These are phyloP conservation scores for Setomelanomma holmii DNA, from an alignment of 2,329 filamentous ascomycete genomes.

Conservation along the genomic window DNA sequence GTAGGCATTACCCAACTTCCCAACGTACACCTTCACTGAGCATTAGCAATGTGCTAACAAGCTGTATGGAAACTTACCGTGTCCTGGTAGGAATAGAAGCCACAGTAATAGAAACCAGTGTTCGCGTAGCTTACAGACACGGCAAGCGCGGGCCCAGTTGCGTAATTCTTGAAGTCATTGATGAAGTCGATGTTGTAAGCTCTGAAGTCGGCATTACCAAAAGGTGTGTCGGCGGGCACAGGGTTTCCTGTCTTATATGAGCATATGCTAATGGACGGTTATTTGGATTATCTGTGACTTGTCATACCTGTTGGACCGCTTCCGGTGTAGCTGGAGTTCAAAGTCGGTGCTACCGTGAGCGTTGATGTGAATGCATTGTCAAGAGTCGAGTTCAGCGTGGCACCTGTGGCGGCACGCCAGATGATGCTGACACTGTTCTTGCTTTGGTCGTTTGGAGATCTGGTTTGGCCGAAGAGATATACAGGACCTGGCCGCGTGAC, in stretches of 20 bases:
- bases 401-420: constrained; percentile 64
- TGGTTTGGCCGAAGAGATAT: constrained; percentile 67
- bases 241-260: too few species aligned
- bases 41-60: not conserved
- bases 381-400: constrained; percentile 48
- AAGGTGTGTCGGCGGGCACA: constrained; percentile 67
- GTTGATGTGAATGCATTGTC: constrained; percentile 71
- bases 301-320: constrained; percentile 64
- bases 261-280: too few species aligned
- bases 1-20: constrained; percentile 71
- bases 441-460: constrained; percentile 54
- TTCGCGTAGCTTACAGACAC: constrained; percentile 69
- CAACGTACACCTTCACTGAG: constrained; percentile 57
- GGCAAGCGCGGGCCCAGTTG: constrained; percentile 66
- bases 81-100: constrained; percentile 73
- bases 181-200: constrained; percentile 72
- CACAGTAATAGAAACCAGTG: constrained; percentile 70
- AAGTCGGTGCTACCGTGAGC: constrained; percentile 68
- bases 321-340: constrained; percentile 68
- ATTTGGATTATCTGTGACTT: too few species aligned
- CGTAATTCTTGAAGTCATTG: constrained; percentile 63
- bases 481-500: constrained; percentile 68
- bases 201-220: constrained; percentile 69
- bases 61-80: constrained; percentile 55
- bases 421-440: constrained; percentile 63